Percentiles rank a stretch among this genome's conserved stretches.
Evolutionary conservation across 139 green algal genomes (phyloP).

Genomic region (Micractinium sp.): DNA sequence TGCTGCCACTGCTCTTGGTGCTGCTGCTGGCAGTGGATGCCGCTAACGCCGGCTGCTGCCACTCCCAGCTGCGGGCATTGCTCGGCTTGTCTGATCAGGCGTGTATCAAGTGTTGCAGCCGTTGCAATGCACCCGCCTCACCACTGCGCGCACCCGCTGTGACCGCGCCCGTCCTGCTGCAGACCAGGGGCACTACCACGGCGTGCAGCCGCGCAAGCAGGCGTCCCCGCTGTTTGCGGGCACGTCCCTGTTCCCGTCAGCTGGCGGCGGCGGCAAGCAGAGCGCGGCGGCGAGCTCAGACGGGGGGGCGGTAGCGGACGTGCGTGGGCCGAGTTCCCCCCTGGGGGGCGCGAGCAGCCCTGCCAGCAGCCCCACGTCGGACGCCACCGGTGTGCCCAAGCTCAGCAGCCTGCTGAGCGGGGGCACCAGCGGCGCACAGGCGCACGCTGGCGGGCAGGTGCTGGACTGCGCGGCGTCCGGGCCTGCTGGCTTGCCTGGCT

Average conservation of each 20-base stretch:
- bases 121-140: not conserved
- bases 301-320: not conserved
- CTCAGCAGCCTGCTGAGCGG: not conserved
- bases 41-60: not conserved
- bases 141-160: no score
- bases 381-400: not conserved
- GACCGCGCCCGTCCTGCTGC: not conserved
- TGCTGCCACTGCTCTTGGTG: not conserved
- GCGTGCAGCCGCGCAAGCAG: not conserved
- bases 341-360: not conserved
- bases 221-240: not conserved
- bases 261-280: not conserved
- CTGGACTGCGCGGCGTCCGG: not conserved
- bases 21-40: not conserved
- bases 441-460: not conserved
- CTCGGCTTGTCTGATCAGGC: not conserved
- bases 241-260: not conserved
- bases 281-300: not conserved
- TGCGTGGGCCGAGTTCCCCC: not conserved
- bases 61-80: not conserved
- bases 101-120: not conserved
- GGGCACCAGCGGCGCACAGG: not conserved
- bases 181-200: constrained; percentile 25
- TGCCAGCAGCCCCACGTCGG: not conserved
- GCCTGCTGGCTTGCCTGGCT: not conserved